A percentile compares a stretch with the other conserved stretches of the same genome.
These are phyloP conservation scores for Quercus cerris DNA, from an alignment of 306 rosid genomes.

Conservation along the genomic window DNA sequence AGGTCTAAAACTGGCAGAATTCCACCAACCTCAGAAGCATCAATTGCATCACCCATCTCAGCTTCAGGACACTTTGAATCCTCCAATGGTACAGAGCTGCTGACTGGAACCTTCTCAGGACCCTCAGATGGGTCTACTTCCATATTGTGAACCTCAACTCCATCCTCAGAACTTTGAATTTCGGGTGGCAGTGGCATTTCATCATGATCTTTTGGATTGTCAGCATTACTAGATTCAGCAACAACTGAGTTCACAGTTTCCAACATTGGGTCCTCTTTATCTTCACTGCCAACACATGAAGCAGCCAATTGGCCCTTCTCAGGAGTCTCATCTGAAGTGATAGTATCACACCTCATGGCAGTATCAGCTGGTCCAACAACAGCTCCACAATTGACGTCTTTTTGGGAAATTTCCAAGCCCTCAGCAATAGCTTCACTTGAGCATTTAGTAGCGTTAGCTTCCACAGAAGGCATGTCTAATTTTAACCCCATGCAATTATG, in stretches of 20 bases:
- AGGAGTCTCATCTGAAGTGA: background rate
- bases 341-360: background rate
- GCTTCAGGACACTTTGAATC: conserved; percentile 16
- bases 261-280: background rate
- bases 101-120: conserved; percentile 10
- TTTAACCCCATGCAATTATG: background rate
- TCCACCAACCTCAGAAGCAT: conserved; percentile 31
- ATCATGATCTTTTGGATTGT: conserved; percentile 13
- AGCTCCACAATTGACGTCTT: conserved; percentile 8
- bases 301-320: background rate
- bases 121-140: conserved; percentile 24
- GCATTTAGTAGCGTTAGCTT: conserved; percentile 24
- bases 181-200: conserved; percentile 6
- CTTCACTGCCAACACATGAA: background rate
- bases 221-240: background rate
- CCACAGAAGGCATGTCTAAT: background rate
- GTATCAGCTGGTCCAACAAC: conserved; percentile 11
- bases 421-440: conserved; percentile 17
- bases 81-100: conserved; percentile 4
- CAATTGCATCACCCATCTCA: conserved; percentile 9
- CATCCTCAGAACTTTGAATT: conserved; percentile 9
- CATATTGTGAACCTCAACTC: conserved; percentile 24
- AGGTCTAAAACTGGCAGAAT: conserved; percentile 1
- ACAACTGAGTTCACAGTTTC: background rate
- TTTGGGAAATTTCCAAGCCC: conserved; percentile 4